A percentile compares a stretch with the other conserved stretches of the same genome.
Evolutionary conservation across 768 basidiomycete genomes (phyloP).

Genomic region (Clitopilus hobsonii): DNA sequence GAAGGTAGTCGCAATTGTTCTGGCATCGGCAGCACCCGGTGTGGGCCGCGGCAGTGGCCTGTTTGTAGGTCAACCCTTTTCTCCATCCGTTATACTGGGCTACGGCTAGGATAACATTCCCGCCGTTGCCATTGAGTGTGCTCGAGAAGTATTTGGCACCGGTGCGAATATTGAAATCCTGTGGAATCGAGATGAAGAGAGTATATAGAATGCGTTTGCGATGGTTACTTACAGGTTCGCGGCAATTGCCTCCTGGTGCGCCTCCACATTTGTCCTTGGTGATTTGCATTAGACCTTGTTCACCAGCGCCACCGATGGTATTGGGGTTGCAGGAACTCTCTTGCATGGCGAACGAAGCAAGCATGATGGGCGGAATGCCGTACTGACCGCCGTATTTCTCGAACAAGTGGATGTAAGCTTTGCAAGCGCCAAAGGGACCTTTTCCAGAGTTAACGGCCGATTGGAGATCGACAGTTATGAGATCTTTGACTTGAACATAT

Average conservation of each 20-base stretch:
- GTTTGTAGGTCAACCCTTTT: conserved; percentile 47
- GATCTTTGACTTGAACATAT: conserved; percentile 43
- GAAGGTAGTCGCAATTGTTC: conserved; percentile 82
- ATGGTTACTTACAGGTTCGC: conserved; percentile 33
- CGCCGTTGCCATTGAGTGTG: conserved; percentile 42
- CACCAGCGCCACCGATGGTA: conserved; percentile 69
- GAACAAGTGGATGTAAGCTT: conserved; percentile 46
- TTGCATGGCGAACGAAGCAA: conserved; percentile 88
- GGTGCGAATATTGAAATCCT: conserved; percentile 72
- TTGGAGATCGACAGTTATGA: conserved; percentile 42
- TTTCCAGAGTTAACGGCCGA: conserved; percentile 41
- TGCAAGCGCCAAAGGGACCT: conserved; percentile 60
- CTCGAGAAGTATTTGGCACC: conserved; percentile 57
- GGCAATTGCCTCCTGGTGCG: conserved; percentile 45
- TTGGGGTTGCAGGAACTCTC: conserved; percentile 68
- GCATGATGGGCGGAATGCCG: conserved; percentile 63
- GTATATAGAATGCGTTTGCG: not conserved
- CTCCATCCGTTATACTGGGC: conserved; percentile 80
- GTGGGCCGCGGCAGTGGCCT: conserved; percentile 55
- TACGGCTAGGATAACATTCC: conserved; percentile 52
- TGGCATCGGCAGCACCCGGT: conserved; percentile 64
- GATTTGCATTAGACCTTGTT: conserved; percentile 87
- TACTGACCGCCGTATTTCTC: conserved; percentile 48
- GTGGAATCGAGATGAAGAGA: conserved; percentile 2
- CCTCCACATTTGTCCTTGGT: conserved; percentile 70